phyloP scores from a whole-genome alignment of 176 grass and related monocot genomes.

The Pontederia crassipes region DNA sequence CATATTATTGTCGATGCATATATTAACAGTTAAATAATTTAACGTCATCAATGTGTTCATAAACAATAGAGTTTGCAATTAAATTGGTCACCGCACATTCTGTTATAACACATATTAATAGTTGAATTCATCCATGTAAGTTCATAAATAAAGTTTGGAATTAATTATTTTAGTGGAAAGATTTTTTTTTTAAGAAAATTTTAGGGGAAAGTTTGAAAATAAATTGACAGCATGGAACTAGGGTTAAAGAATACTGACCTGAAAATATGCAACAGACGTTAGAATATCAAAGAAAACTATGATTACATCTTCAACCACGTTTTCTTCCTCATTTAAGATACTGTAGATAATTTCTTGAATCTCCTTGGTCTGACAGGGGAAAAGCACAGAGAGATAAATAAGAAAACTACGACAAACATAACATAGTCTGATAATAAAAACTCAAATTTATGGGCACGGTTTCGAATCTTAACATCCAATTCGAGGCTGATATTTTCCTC shows the following conservation, averaged over 20 bases:
- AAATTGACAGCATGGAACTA: no score
- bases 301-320: conserved; percentile 34
- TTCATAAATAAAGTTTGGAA: no score
- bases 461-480: conserved; percentile 58
- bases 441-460: conserved; percentile 3
- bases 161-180: no score
- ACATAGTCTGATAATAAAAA: background rate
- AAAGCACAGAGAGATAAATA: conserved; percentile 7
- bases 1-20: no score
- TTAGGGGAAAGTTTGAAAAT: no score
- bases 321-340: conserved; percentile 42
- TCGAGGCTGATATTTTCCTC: conserved; percentile 59
- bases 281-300: conserved; percentile 62
- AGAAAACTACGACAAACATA: conserved; percentile 2
- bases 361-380: conserved; percentile 34
- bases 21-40: no score
- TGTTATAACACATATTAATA: no score
- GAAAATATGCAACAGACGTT: conserved; percentile 60
- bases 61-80: no score
- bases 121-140: no score
- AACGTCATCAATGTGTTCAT: no score
- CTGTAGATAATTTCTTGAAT: conserved; percentile 35
- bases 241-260: conserved; percentile 25
- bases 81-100: no score
- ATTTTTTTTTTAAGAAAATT: no score